Base-by-base conservation (phyloP, 179 eudicot genomes). In the Spinacia oleracea region DNA sequence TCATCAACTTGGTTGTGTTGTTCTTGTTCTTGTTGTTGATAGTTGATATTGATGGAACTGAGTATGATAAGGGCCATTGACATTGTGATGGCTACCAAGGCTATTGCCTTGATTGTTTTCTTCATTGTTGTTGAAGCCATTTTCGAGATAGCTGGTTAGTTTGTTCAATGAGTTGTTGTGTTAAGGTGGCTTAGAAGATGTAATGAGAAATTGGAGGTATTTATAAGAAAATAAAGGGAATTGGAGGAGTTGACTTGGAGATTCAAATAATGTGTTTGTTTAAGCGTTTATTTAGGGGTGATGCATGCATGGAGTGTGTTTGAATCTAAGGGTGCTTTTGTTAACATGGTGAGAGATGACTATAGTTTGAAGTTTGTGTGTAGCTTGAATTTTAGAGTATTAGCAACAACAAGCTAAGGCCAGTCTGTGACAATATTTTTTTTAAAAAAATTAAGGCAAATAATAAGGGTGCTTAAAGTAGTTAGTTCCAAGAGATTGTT, bases 31-130 rank as follows among this genome's bases (percentile, higher is more conserved):
- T 31, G 70, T 29, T 56, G 45, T 3, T 29, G 56, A 20, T 55
- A 58, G 65, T 14, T 55, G 32, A 32, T 46, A 40, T 10, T 79
- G 31, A 70, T 56, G 66, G 81, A 59, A 27, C 68, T 27, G 25
- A 87, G 31, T 3, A 82, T 79, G 29, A 86, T 60, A 74, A 88
- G 50, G 70, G 77, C 38, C 38, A 82, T 48, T 75, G 85, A 86
- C 80, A 85, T 70, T 45, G 87, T 62, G 0, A 81, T 76, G 50
- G 84, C 83, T 35, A 80, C 1, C 46, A 83, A 43, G 78, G 86
- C 25, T 43, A 81, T 48, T n/a, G 64, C 51, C 78, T 78, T 84
- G 70, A 84, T 67, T 42, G 66, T 51, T 81, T 75, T 85, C 83
- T 76, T 85, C 78, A 70, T 78, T 51, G 29, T 60, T 42, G 59